Evolutionary conservation across 192 early-diverging fungal species (phyloP), one percentile per base, ranked within the genome.

Genomic region (Paraglomus occultum): DNA sequence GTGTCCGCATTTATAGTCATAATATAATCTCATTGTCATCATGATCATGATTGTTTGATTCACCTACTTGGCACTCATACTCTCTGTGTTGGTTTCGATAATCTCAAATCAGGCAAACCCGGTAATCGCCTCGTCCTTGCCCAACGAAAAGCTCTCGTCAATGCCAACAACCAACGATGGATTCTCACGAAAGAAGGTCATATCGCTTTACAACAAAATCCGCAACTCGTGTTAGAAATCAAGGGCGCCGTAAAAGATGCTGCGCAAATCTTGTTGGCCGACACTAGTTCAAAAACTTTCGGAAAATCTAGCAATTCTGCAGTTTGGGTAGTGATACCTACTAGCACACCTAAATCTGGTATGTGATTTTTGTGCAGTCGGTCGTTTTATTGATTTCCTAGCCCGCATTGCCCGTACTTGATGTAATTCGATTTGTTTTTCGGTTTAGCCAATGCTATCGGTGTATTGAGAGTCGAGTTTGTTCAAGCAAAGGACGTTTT

Each of bases 391-490:
- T 11, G 54, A 10, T 18, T 17, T 17, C 6, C 54, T 17, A 17
- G 20, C 18, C n/a, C 38, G 38, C 17, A 11, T 17, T 57, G 20
- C 38, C 54, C 17, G 23, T 68, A 45, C 43, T 6, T n/a, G 17
- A 52, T 12, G 5, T 38, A 8, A 38, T 51, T 51, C 8, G 49
- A 51, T 39, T 1, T 31, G 15, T 1, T 22, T 39, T 51, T 38
- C 20, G 54, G 6, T 57, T 42, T 1, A n/a, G 53, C 17, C 8
- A 31, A 23, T n/a, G 31, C 67, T 14, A 69, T 69, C 11, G 67
- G 67, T 69, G 51, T 69, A 9, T 14, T 69, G 14, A 69, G 53
- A 69, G n/a, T 69, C n/a, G 67, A 69, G 12, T 55, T 69, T 17
- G 17, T 69, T 8, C 12, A 22, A 23, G 67, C 67, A 5, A 69